Evolutionary conservation across 1,284 basidiomycete species (phyloP), one percentile per base, ranked within the genome.

Genomic region (Ustilago loliicola): DNA sequence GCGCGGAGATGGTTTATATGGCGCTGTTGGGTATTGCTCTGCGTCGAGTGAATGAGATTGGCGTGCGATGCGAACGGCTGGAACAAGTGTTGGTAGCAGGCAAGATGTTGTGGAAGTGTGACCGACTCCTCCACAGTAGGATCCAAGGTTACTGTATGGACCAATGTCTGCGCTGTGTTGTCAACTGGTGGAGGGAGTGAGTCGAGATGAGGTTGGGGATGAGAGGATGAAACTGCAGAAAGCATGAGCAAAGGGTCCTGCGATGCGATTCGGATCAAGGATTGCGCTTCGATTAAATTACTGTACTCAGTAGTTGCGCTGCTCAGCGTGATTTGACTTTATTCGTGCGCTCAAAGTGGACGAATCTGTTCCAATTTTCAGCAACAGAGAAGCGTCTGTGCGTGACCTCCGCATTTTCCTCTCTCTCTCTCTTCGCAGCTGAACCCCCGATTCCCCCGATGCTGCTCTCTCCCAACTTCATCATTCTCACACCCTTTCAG

Each of bases 371-470:
- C 9, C 7, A 38, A 11, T 38, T 47, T 47, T 21, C n/a, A 47
- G n/a, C 11, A 21, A 7, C 3, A 23, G n/a, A 30, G 29, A 34
- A 17, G 55, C 48, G 50, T 38, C 10, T 27, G 25, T 42, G 60
- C n/a, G 50, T 42, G 32, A 38, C 27, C 38, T 55, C 30, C 19
- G 36, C 54, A 40, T 36, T 55, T 55, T 42, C 5, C 27, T 56
- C 13, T 21, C 5, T n/a, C n/a, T n/a, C n/a, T n/a, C n/a, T n/a
- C n/a, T n/a, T n/a, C n/a, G n/a, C n/a, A 10, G 27, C 50, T 52
- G 27, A 32, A 30, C 48, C 50, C n/a, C 60, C 50, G 50, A 61
- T 61, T 32, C 6, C 8, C 48, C 59, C 59, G 48, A 53, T 52
- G 15, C 36, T n/a, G n/a, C n/a, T n/a, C n/a, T 34, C 11, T 34